Evolutionary conservation across 1,284 basidiomycete genomes (phyloP).

Genomic region (Malassezia vespertilionis): DNA sequence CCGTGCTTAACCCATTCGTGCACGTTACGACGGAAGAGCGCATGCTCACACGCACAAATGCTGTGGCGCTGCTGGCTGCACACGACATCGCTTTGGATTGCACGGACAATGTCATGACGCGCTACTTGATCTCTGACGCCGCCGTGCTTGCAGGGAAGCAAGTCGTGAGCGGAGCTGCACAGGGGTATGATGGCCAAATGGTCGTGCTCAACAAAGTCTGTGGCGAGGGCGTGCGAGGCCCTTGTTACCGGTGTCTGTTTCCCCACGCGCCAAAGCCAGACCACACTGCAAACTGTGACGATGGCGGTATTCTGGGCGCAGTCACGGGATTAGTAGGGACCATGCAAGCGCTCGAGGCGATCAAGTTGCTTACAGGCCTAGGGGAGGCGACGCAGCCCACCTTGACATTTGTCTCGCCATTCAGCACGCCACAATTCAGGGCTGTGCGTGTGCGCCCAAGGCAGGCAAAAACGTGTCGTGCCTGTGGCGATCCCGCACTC

Average conservation of each 20-base stretch:
- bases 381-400: conserved; percentile 50
- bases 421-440: conserved; percentile 64
- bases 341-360: conserved; percentile 77
- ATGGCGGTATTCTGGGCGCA: conserved; percentile 77
- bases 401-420: conserved; percentile 63
- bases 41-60: conserved; percentile 26
- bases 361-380: conserved; percentile 53
- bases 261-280: conserved; percentile 51
- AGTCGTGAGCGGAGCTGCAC: conserved; percentile 84
- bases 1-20: conserved; percentile 34
- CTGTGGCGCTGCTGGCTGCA: conserved; percentile 19
- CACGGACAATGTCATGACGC: conserved; percentile 82
- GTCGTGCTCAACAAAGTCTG: conserved; percentile 35
- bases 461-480: conserved; percentile 26
- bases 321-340: conserved; percentile 85
- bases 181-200: conserved; percentile 81
- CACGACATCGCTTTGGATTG: conserved; percentile 76
- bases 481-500: conserved; percentile 30
- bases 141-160: conserved; percentile 65
- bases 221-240: conserved; percentile 52
- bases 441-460: conserved; percentile 62
- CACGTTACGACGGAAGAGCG: conserved; percentile 18
- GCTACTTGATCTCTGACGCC: conserved; percentile 86
- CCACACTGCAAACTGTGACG: conserved; percentile 60
- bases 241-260: conserved; percentile 91